A percentile compares a stretch with the other conserved stretches of the same genome.
Evolutionary conservation across 441 rosid genomes (phyloP).

Genomic region (Euphorbia celastroides): DNA sequence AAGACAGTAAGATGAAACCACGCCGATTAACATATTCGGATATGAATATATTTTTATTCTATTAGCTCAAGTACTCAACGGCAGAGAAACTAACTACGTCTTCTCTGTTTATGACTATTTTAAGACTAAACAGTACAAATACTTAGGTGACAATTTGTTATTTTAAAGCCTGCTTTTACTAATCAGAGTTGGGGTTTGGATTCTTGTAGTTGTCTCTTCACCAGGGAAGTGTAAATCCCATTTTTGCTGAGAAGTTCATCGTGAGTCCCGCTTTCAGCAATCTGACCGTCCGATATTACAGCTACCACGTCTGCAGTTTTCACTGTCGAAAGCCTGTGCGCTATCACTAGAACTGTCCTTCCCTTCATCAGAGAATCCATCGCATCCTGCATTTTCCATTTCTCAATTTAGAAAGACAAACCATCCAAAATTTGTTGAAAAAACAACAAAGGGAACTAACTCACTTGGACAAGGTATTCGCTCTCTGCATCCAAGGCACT

Average conservation of each 20-base stretch:
- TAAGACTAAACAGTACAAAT: background rate
- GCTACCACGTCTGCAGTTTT: conserved; percentile 78
- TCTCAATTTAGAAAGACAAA: background rate
- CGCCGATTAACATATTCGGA: background rate
- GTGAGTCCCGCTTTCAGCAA: conserved; percentile 75
- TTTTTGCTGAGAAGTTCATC: conserved; percentile 60
- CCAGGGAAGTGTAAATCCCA: conserved; percentile 73
- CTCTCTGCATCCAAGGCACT: conserved; percentile 96
- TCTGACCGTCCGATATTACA: conserved; percentile 76
- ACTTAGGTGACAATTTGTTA: background rate
- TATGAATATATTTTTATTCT: no score
- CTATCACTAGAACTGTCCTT: conserved; percentile 88
- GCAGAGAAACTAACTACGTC: background rate
- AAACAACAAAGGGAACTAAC: background rate
- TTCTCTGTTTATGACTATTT: background rate
- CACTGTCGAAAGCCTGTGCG: conserved; percentile 81
- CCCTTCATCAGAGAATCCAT: conserved; percentile 89
- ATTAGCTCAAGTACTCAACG: no score
- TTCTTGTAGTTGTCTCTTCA: conserved; percentile 72
- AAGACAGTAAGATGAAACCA: background rate
- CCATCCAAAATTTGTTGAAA: no score
- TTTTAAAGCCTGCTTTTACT: background rate
- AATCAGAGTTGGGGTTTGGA: conserved; percentile 25
- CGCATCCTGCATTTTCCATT: conserved; percentile 44
- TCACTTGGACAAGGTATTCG: conserved; percentile 88